A percentile compares a stretch with the other conserved stretches of the same genome.
These are phyloP conservation scores for Termitomyces bulborhizus DNA, from an alignment of 768 basidiomycete species.

Conservation along the genomic window DNA sequence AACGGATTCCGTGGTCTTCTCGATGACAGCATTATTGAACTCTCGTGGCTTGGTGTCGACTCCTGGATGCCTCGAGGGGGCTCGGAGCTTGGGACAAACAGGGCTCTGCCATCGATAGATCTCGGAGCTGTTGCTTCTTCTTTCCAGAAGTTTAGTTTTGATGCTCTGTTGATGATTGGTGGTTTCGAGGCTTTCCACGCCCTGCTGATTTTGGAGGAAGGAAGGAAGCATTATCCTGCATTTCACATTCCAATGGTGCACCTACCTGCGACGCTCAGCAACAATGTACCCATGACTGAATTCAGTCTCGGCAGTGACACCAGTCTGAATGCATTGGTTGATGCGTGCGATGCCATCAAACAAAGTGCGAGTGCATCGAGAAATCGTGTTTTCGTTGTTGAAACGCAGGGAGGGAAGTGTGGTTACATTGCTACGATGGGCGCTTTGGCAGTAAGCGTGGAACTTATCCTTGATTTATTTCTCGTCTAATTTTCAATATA, in stretches of 20 bases:
- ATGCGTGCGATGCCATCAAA: constrained; percentile 97
- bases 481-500: constrained; percentile 20
- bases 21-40: constrained; percentile 78
- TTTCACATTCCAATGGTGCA: constrained; percentile 97
- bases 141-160: constrained; percentile 79
- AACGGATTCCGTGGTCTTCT: constrained; percentile 96
- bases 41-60: constrained; percentile 96
- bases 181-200: constrained; percentile 94
- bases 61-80: constrained; percentile 95
- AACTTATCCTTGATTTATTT: background rate
- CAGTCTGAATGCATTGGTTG: constrained; percentile 94
- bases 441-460: constrained; percentile 76
- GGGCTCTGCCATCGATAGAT: constrained; percentile 78
- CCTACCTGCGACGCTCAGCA: constrained; percentile 94
- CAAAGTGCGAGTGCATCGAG: constrained; percentile 96
- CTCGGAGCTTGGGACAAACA: constrained; percentile 96
- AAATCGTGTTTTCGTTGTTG: constrained; percentile 95
- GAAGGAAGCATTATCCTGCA: constrained; percentile 76
- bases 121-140: constrained; percentile 86
- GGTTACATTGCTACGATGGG: constrained; percentile 96
- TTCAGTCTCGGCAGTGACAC: constrained; percentile 95
- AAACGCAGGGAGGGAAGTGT: constrained; percentile 96
- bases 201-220: constrained; percentile 72
- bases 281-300: constrained; percentile 97
- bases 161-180: constrained; percentile 84